These are phyloP conservation scores for Raphanus hybrid DNA, from an alignment of 441 rosid genomes.

Conservation along the genomic window DNA sequence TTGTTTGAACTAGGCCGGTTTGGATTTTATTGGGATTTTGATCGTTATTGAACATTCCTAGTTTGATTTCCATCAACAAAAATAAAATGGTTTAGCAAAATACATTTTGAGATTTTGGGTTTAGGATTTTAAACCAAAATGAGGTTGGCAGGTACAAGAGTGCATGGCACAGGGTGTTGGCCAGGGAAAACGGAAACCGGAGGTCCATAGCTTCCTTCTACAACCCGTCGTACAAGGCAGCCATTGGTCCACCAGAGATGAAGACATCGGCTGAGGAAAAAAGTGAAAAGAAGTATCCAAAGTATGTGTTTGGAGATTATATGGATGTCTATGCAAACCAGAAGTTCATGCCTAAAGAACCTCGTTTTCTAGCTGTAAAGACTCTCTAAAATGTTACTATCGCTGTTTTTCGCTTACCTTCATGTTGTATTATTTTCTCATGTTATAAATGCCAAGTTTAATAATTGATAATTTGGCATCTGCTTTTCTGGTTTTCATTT, in stretches of 20 bases:
- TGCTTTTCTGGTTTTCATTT: constrained; percentile 15
- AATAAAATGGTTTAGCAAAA: neutral
- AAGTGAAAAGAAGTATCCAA: constrained; percentile 58
- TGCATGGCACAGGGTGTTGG: constrained; percentile 75
- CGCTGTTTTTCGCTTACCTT: constrained; percentile 14
- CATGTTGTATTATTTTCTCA: constrained; percentile 1
- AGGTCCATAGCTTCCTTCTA: constrained; percentile 90
- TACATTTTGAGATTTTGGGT: neutral
- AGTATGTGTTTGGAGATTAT: constrained; percentile 86
- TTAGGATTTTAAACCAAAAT: neutral
- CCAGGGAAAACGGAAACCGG: constrained; percentile 60
- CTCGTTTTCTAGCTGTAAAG: constrained; percentile 79
- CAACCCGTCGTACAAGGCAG: constrained; percentile 75
- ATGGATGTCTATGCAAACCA: constrained; percentile 82
- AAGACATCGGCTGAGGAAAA: constrained; percentile 31
- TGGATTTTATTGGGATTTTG: neutral
- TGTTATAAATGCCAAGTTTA: constrained; percentile 31
- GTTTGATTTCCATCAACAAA: neutral
- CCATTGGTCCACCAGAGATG: constrained; percentile 69
- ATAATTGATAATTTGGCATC: constrained; percentile 34
- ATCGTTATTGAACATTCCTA: neutral
- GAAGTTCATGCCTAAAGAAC: constrained; percentile 90
- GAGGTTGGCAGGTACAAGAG: constrained; percentile 66
- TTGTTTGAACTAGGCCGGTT: neutral
- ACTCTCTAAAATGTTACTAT: constrained; percentile 44